phyloP scores from a whole-genome alignment of 345 rosid species.

The Salix dunnii region DNA sequence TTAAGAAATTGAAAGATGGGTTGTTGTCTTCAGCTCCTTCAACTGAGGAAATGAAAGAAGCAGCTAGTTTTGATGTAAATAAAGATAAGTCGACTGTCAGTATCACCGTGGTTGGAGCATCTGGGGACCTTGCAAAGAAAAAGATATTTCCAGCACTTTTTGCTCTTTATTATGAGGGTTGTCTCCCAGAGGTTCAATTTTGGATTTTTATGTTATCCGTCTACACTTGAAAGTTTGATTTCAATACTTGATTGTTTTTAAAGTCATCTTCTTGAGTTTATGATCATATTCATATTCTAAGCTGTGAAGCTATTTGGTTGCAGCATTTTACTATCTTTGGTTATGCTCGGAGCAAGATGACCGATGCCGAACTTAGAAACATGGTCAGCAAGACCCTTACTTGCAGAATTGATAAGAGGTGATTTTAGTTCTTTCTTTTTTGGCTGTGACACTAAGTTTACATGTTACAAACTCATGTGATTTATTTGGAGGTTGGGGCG shows the following conservation, averaged over 20 bases:
- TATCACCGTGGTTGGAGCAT: constrained; percentile 93
- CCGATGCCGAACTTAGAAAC: constrained; percentile 79
- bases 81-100: constrained; percentile 68
- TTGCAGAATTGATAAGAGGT: constrained; percentile 97
- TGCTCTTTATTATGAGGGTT: constrained; percentile 91
- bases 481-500: background rate
- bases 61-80: constrained; percentile 38
- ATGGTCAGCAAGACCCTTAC: constrained; percentile 97
- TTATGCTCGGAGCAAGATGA: constrained; percentile 97
- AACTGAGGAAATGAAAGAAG: constrained; percentile 39
- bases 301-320: constrained; percentile 21
- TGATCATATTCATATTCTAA: background rate
- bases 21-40: constrained; percentile 38
- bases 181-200: constrained; percentile 77
- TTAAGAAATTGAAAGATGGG: constrained; percentile 45
- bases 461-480: background rate
- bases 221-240: background rate
- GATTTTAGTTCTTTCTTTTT: constrained; percentile 5
- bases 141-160: constrained; percentile 99
- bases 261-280: constrained; percentile 9
- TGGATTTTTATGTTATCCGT: background rate
- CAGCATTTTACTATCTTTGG: constrained; percentile 92
- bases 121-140: constrained; percentile 99
- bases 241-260: background rate
- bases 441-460: constrained; percentile 5